Conservation (phyloP, 441 rosid genomes). For the Melastoma candidum region DNA sequence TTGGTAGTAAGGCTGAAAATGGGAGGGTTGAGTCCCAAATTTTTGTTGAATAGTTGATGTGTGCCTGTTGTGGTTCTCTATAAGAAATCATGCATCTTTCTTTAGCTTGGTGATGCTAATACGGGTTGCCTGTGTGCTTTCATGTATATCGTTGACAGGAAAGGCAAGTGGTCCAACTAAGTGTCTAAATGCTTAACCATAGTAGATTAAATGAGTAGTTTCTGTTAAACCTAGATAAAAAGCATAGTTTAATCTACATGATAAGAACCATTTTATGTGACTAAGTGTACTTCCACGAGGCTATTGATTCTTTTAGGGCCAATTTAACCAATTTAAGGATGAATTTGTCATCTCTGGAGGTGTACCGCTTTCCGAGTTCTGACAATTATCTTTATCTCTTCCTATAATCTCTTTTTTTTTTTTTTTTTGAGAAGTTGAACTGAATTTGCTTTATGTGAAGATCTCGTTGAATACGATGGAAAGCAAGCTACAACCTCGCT, state of each 20-base stretch:
- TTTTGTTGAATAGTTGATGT: too few species aligned
- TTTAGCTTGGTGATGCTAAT: too few species aligned
- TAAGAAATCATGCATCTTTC: too few species aligned
- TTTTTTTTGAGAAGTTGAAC: conserved; percentile 8
- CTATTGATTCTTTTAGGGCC: conserved; percentile 29
- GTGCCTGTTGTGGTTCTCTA: too few species aligned
- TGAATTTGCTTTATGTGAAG: conserved; percentile 29
- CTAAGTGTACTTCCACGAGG: conserved; percentile 12
- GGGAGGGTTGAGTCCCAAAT: too few species aligned
- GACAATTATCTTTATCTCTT: conserved; percentile 3
- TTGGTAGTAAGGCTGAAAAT: too few species aligned
- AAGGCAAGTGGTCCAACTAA: conserved; percentile 59
- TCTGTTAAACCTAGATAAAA: too few species aligned
- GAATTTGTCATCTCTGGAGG: conserved; percentile 98
- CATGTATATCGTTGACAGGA: conserved; percentile 49
- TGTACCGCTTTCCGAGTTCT: conserved; percentile 73
- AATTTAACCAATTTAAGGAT: conserved; percentile 87
- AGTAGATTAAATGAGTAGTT: too few species aligned
- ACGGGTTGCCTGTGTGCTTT: too few species aligned
- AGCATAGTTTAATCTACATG: too few species aligned
- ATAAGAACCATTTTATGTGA: conserved; percentile 2
- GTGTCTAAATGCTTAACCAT: too few species aligned
- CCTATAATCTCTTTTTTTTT: neutral
- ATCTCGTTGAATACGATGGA: conserved; percentile 70
- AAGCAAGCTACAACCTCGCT: conserved; percentile 46